Conservation (phyloP, 352 stramenopile species). For the Lagenidium sp. region DNA sequence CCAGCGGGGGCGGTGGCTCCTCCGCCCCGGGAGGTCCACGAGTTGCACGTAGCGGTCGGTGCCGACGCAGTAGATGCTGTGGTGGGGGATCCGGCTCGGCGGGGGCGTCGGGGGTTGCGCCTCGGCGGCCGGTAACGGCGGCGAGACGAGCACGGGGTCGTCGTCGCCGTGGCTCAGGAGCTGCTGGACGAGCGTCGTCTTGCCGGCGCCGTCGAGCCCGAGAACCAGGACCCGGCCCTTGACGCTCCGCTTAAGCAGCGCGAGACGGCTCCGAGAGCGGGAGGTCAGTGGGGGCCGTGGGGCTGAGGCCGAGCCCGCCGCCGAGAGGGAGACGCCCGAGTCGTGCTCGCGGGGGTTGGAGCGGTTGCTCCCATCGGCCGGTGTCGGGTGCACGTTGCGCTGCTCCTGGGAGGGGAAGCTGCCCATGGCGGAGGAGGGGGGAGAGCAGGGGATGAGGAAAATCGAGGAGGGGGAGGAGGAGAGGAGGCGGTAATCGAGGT, state of each 20-base stretch:
- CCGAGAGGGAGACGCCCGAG: not conserved
- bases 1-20: slow-evolving; percentile 24
- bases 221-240: slow-evolving; percentile 35
- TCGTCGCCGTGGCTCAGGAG: slow-evolving; percentile 23
- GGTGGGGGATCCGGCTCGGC: slow-evolving; percentile 2
- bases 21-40: slow-evolving; percentile 30
- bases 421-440: slow-evolving; percentile 25
- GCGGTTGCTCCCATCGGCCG: not conserved
- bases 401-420: slow-evolving; percentile 31
- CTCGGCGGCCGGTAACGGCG: not conserved
- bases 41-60: slow-evolving; percentile 34
- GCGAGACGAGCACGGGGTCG: not conserved
- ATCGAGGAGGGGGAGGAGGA: too few relatives aligned
- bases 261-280: too few relatives aligned
- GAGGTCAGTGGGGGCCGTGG: too few relatives aligned
- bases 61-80: slow-evolving; percentile 22
- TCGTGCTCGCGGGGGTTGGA: not conserved
- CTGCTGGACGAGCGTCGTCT: slow-evolving; percentile 43
- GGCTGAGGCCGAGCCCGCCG: too few relatives aligned
- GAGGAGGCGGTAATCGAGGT: too few relatives aligned
- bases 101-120: not conserved
- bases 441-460: too few relatives aligned
- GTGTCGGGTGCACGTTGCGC: slow-evolving; percentile 6
- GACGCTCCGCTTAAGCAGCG: slow-evolving; percentile 25
- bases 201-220: slow-evolving; percentile 48